Evolutionary conservation across 805 yeast species (phyloP).

Genomic region (Suhomyces sp.): DNA sequence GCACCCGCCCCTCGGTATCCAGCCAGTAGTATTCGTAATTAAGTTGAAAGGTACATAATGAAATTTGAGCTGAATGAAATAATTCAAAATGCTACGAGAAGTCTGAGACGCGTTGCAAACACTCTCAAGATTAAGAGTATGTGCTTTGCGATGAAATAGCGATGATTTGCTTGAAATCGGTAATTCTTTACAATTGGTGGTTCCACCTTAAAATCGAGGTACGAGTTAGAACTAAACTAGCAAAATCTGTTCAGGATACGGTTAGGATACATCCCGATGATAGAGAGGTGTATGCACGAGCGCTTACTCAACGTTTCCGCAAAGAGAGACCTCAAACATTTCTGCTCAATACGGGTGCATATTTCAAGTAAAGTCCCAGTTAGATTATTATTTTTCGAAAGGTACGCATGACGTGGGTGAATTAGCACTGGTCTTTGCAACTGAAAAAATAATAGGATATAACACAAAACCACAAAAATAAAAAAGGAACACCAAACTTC

Average conservation of each 20-base stretch:
- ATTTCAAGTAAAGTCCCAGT: background rate
- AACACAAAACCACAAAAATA: background rate
- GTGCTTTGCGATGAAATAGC: background rate
- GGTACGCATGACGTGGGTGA: background rate
- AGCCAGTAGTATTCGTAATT: background rate
- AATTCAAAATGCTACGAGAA: background rate
- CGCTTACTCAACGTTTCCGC: background rate
- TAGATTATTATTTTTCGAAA: background rate
- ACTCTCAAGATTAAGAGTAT: background rate
- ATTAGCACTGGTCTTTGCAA: background rate
- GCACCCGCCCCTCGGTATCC: background rate
- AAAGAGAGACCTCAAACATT: background rate
- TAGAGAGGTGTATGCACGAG: background rate
- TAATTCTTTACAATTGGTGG: background rate
- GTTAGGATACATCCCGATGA: background rate
- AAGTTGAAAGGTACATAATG: background rate
- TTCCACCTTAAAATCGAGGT: background rate
- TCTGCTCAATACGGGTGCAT: background rate
- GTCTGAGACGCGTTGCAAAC: background rate
- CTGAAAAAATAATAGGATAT: background rate
- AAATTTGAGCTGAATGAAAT: background rate
- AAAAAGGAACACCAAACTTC: background rate
- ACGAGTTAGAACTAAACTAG: background rate
- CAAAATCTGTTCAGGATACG: background rate
- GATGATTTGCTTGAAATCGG: background rate